Evolutionary conservation across 108 stramenopile species (phyloP).

Genomic region (Nitzschia sp.): DNA sequence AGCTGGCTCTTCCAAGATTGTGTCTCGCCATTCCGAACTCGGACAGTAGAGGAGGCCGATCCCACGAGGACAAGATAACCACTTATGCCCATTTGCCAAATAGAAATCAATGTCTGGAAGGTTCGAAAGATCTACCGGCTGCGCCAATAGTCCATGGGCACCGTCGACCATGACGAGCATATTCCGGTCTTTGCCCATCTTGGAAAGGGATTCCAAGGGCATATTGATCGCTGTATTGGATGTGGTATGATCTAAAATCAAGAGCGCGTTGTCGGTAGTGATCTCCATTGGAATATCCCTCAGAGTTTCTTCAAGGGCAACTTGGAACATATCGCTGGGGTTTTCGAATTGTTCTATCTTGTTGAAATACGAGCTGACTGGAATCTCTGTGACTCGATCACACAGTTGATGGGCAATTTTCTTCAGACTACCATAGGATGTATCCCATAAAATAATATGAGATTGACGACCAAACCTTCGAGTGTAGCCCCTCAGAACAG

Average conservation of each 20-base stretch:
- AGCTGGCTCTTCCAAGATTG: constrained; percentile 52
- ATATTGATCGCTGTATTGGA: constrained; percentile 71
- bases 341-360: background rate
- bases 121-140: constrained; percentile 33
- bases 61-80: constrained; percentile 71
- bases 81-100: constrained; percentile 71
- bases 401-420: constrained; percentile 65
- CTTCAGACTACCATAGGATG: constrained; percentile 71
- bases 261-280: constrained; percentile 31
- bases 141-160: constrained; percentile 67
- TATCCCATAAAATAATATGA: constrained; percentile 66
- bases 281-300: background rate
- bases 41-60: constrained; percentile 58
- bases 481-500: constrained; percentile 59
- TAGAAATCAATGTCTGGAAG: constrained; percentile 56
- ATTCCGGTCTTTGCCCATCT: constrained; percentile 41
- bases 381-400: constrained; percentile 51
- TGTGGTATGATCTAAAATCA: constrained; percentile 72
- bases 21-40: constrained; percentile 42
- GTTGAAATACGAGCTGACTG: constrained; percentile 42
- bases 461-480: constrained; percentile 21
- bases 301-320: constrained; percentile 18
- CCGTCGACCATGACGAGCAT: constrained; percentile 68
- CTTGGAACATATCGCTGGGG: constrained; percentile 19
- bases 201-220: constrained; percentile 50